Evolutionary conservation across 2,329 filamentous ascomycete species (phyloP), one percentile per base, ranked within the genome.

Genomic region (Penicillium sp.): DNA sequence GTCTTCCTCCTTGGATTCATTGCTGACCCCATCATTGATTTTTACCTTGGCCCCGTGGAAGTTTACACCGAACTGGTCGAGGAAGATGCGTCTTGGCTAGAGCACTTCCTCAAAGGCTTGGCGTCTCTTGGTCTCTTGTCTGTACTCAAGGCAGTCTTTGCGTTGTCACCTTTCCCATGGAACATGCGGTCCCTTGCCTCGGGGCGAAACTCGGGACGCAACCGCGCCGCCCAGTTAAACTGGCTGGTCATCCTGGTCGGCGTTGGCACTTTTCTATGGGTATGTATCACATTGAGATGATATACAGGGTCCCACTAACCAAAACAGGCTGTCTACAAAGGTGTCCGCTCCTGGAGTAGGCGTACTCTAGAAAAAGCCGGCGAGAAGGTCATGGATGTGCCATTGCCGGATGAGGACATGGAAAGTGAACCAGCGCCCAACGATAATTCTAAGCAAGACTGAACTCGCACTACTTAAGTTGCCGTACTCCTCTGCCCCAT

Each of bases 381-480:
- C 59, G 89, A 94, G 64, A 83, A 81, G 59, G 90, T 97, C 50
- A 80, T 93, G 72, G 92, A 97, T 72, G 87, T 96, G 34, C 72
- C 70, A 32, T 58, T 72, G 14, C 68, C 74, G 36, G 80, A 81
- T 49, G 81, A 82, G 45, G 83, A 81, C 48, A 81, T 82, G 45
- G 82, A 84, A 38, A 83, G 84, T 43, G 82, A 85, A 18, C 80
- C 16, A 18, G 21, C 32, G 14, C n/a, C 21, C 45, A 83, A 49
- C 54, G 54, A 8, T 51, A 53, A 53, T 54, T 62, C 63, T 36
- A 66, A 73, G 49, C 61, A 68, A 40, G 57, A 70, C 27, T 71
- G 55, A 64, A 51, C 45, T 55, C 89, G 91, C 91, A 93, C 89
- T 88, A 89, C 89, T 88, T 96, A 89, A 96, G 92, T 94, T 96